Base-by-base conservation (phyloP, 176 grass and related monocot genomes). In the Phoenix roebelenii region DNA sequence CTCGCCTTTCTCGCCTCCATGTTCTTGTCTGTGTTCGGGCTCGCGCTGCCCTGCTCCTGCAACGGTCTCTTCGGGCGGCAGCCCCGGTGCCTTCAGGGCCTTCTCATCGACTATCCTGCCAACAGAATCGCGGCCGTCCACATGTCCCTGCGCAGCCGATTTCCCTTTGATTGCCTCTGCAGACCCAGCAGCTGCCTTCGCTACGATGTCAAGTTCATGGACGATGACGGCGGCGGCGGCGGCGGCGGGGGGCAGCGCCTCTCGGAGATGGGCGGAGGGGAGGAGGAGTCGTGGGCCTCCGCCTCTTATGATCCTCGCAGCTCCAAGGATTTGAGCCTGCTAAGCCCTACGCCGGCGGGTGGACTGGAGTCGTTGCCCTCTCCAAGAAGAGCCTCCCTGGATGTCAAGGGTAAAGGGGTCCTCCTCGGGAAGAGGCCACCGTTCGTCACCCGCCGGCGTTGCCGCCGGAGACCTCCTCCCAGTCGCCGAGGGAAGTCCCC, bases 11-110 rank as follows among this genome's bases (percentile, higher is more conserved):
- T 71, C 53, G 71, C 79, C 32, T 64, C 72, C 17, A 82, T 71
- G 59, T 82, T 82, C 54, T 52, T 82, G 51, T 69, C 79, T 30
- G 25, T 82, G 54, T 82, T 82, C 25, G 52, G 72, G 30, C 59
- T 76, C 52, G 23, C 65, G 18, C 59, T 81, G 9, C 72, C 72
- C 35, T 81, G 72, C 26, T 54, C 79, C 65, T 70, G 72, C 16
- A 55, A 67, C 16, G 70, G 49, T 7, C 25, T 67, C 16, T 64
- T 60, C 3, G 57, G 64, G 3, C 51, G 52, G 2, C 51, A 44
- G 28, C 51, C 60, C 68, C 7, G 48, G 64, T 70, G 65, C n/a
- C 39, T 74, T 6, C 71, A 67, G 10, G 69, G 58, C 3, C 25
- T 69, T 22, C 71, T 81, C 12, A 51, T 69, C 3, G 72, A 76